phyloP scores from a whole-genome alignment of 257 asterid species.

The Solanum habrochaites region DNA sequence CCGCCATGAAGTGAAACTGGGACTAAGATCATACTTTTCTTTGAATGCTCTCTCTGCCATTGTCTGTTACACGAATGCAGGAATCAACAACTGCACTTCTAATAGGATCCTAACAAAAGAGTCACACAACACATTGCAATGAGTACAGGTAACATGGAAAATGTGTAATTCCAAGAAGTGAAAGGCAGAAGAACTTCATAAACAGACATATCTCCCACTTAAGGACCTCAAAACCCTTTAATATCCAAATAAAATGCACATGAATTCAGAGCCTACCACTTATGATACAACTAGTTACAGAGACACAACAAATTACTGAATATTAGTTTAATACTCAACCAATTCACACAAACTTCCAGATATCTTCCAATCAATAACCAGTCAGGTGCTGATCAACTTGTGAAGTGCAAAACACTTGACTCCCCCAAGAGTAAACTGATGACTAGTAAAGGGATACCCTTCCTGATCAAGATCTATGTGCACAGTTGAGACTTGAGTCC shows the following conservation, averaged over 20 bases:
- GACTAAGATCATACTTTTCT: constrained; percentile 49
- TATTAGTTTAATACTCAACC: background rate
- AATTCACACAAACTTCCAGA: background rate
- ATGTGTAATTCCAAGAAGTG: background rate
- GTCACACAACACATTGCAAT: background rate
- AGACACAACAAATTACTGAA: background rate
- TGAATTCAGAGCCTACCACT: background rate
- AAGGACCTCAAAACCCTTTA: background rate
- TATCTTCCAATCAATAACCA: background rate
- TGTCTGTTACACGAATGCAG: constrained; percentile 91
- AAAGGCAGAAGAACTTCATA: background rate
- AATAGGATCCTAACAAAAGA: constrained; percentile 62
- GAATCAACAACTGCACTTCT: constrained; percentile 93
- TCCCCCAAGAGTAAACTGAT: background rate
- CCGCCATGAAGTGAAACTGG: background rate
- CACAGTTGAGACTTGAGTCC: background rate
- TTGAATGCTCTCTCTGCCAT: constrained; percentile 93
- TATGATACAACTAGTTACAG: background rate
- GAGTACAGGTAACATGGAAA: background rate
- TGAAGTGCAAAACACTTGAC: background rate
- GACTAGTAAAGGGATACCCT: background rate
- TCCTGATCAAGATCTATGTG: background rate
- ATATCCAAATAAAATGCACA: background rate
- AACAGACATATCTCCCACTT: background rate
- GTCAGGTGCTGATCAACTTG: background rate